Evolutionary conservation across 768 basidiomycete species (phyloP).

Genomic region (Termitomyces sp.): DNA sequence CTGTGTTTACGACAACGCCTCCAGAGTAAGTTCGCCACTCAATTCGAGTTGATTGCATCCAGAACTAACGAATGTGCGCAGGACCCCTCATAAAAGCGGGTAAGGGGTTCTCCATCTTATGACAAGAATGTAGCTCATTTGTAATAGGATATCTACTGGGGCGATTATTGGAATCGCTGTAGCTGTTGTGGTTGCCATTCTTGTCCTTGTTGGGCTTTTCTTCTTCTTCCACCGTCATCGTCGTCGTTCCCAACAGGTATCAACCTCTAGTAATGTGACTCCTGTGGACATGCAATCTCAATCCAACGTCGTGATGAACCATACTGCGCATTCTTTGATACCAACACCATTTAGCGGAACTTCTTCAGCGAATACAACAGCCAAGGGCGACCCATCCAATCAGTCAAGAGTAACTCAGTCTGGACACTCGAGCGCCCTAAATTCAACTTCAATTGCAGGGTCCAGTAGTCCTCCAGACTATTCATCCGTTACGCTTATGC

Average conservation of each 20-base stretch:
- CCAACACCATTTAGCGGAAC: background rate
- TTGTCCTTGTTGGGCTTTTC: slow-evolving; percentile 1
- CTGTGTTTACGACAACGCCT: slow-evolving; percentile 5
- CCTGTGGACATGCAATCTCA: background rate
- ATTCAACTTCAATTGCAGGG: background rate
- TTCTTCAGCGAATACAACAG: background rate
- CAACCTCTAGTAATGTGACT: background rate
- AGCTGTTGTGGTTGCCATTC: background rate
- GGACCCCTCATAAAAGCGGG: background rate
- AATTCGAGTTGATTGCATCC: background rate
- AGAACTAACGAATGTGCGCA: background rate
- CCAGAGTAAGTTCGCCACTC: slow-evolving; percentile 1
- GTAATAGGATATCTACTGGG: background rate
- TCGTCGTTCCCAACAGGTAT: background rate
- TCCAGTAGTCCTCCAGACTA: background rate
- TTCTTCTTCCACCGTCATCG: background rate
- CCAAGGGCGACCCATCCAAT: background rate
- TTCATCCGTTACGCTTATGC: background rate
- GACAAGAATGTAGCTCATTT: background rate
- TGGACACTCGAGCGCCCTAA: background rate
- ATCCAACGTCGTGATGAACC: background rate
- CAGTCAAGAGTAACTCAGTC: background rate
- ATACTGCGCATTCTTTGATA: background rate
- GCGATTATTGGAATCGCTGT: slow-evolving; percentile 5
- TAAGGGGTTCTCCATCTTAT: background rate